phyloP scores from a whole-genome alignment of 23 red algal genomes.

The Gracilaria vermiculophylla region DNA sequence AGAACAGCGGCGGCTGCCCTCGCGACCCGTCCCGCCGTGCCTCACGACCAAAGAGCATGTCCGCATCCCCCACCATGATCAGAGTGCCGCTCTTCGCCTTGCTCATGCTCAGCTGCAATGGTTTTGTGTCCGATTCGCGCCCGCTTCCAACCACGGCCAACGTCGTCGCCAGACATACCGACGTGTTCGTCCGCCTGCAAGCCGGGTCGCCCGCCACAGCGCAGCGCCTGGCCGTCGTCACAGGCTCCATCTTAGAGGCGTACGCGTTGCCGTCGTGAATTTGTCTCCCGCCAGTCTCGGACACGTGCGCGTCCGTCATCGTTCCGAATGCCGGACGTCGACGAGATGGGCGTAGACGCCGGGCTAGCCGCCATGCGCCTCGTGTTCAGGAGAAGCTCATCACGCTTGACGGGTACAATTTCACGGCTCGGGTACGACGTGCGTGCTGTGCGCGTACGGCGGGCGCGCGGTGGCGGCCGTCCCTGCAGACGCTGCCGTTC shows the following conservation, averaged over 20 bases:
- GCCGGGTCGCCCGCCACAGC: not conserved
- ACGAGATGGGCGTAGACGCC: constrained; percentile 33
- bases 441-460: not conserved
- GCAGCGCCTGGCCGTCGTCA: constrained; percentile 14
- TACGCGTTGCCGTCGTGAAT: constrained; percentile 2
- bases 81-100: no score
- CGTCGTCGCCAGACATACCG: not conserved
- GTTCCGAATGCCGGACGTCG: not conserved
- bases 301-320: not conserved
- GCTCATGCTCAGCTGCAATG: not conserved
- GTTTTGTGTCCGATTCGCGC: not conserved
- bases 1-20: no score
- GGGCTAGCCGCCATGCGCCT: constrained; percentile 16
- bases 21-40: no score
- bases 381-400: constrained; percentile 25
- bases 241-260: constrained; percentile 9
- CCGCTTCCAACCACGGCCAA: not conserved
- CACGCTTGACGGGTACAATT: not conserved
- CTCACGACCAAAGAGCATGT: no score
- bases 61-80: no score
- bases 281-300: constrained; percentile 5
- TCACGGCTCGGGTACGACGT: constrained; percentile 15
- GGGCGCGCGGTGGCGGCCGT: constrained; percentile 19
- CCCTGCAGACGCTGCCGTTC: constrained; percentile 50
- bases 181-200: not conserved